Conservation (phyloP, 2,329 filamentous ascomycete genomes). For the Aschersonia sp. region DNA sequence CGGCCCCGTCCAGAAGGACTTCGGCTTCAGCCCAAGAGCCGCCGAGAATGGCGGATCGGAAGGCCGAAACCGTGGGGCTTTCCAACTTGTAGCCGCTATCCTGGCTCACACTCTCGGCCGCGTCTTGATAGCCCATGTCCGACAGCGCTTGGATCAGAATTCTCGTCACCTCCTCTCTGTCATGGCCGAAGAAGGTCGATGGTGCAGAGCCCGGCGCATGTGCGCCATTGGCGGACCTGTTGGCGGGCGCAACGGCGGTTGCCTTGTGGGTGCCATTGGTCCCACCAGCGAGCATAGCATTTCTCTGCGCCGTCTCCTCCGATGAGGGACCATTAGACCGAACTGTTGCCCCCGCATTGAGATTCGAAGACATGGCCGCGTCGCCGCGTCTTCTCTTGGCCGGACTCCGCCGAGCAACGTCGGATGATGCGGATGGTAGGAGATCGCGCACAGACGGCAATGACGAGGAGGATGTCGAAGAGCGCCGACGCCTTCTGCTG, state of each 20-base stretch:
- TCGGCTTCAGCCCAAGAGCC: conserved; percentile 84
- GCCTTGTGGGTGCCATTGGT: conserved; percentile 35
- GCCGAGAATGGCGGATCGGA: conserved; percentile 63
- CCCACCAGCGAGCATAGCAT: conserved; percentile 10
- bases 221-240: conserved; percentile 33
- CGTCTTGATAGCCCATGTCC: conserved; percentile 72
- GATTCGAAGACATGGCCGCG: conserved; percentile 48
- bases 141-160: conserved; percentile 82
- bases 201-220: conserved; percentile 6
- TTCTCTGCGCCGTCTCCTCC: conserved; percentile 9
- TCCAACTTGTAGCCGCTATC: conserved; percentile 85
- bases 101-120: conserved; percentile 58
- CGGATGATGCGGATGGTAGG: conserved; percentile 1
- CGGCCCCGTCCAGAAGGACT: conserved; percentile 51
- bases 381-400: conserved; percentile 41
- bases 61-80: conserved; percentile 71
- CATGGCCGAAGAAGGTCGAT: conserved; percentile 61
- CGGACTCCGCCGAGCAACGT: conserved; percentile 8
- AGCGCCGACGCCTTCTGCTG: conserved; percentile 34
- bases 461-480: conserved; percentile 16
- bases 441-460: too few relatives aligned
- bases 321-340: conserved; percentile 27
- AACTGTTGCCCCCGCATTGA: conserved; percentile 37
- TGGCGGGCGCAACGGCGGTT: conserved; percentile 26
- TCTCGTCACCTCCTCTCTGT: conserved; percentile 83